Percentiles rank a stretch among this genome's conserved stretches.
These are phyloP conservation scores for Parascedosporium putredinis DNA, from an alignment of 2,329 filamentous ascomycete genomes.

Conservation along the genomic window DNA sequence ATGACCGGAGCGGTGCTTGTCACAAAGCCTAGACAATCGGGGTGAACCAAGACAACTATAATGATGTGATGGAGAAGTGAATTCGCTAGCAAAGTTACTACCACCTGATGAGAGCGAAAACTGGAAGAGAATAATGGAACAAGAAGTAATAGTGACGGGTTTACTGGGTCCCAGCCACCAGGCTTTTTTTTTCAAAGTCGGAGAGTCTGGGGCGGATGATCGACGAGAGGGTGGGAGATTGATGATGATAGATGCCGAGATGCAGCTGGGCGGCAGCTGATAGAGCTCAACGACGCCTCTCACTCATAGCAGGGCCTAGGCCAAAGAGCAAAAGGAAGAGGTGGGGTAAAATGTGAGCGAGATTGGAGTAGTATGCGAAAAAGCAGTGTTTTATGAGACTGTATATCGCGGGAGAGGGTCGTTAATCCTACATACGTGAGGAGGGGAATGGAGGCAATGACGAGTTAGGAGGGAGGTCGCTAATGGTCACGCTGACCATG, in stretches of 20 bases:
- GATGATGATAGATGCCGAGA: neutral
- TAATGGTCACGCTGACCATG: conserved; percentile 1
- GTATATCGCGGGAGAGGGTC: too few species aligned
- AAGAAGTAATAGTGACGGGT: too few species aligned
- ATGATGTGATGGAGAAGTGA: neutral
- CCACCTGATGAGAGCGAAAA: neutral
- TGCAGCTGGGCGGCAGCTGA: neutral
- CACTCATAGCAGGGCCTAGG: neutral
- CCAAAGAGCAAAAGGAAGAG: too few species aligned
- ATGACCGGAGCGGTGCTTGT: neutral
- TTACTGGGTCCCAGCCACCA: neutral
- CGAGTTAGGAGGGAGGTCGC: neutral
- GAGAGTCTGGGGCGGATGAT: neutral
- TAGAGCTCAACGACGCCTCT: neutral
- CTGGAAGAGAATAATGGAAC: too few species aligned
- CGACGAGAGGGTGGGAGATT: neutral
- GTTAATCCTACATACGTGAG: too few species aligned
- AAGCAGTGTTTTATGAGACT: neutral
- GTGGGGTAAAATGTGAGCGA: too few species aligned
- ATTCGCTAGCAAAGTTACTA: neutral
- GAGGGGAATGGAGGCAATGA: too few species aligned
- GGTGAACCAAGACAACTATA: neutral
- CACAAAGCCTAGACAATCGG: neutral
- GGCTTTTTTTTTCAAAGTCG: too few species aligned
- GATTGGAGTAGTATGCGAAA: too few species aligned